Base-by-base conservation (phyloP, 257 asterid species). In the Penstemon eatonii region DNA sequence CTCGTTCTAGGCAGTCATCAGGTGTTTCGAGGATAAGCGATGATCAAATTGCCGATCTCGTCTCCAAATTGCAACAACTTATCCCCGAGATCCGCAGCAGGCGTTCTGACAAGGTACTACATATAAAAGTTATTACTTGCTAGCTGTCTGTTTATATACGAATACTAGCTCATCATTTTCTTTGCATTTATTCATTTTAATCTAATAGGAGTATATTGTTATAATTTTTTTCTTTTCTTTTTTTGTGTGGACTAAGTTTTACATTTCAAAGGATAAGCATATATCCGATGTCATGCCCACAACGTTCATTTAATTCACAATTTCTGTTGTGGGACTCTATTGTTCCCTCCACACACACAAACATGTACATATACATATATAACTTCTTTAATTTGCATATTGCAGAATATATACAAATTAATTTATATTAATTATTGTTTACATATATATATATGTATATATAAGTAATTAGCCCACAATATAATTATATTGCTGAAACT, bases 11-110 rank as follows among this genome's bases (percentile, higher is more conserved):
- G 63, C 87, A 79, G 64, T 1, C 33, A 25, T 71, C 89, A 13
- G 85, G 79, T 41, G 70, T 19, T 64, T 70, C 96, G 4, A 72
- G 86, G 70, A 87, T 89, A 50, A 80, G 75, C 19, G 96, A 87
- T 11, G 96, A 85, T 73, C 95, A 85, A 75, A 87, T 89, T 39
- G 80, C 91, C 47, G 88, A 87, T 74, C 95, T 89, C 6, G 88
- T 89, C 49, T 81, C 86, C 55, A 85, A 81, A 59, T 61, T 89
- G 74, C 95, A 84, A 43, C 91, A 78, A 38, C 88, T 87, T 41
- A 76, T 89, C 61, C 95, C 95, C 46, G 88, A 84, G 71, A 79
- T 79, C 66, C 83, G 84, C 4, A 76, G 67, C 43, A 69, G 82
- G 53, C 89, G 82, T 40, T 87, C 95, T 18, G 85, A 84, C 77